phyloP scores from a whole-genome alignment of 202 grass and related monocot genomes.

The Carex arenaria region DNA sequence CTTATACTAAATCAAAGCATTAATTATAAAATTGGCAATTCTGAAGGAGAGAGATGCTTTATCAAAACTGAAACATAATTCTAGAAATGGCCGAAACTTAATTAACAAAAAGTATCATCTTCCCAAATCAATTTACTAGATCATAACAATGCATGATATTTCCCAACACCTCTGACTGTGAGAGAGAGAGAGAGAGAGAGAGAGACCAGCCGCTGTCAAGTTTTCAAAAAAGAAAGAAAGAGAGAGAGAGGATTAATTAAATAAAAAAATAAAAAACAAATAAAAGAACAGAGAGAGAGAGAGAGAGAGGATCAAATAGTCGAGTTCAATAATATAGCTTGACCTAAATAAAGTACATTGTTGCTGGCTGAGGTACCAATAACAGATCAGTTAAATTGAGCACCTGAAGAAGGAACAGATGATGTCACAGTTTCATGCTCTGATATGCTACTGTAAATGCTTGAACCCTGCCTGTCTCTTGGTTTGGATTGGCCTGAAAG shows the following conservation, averaged over 20 bases:
- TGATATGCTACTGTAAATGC: background rate
- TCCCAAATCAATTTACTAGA: background rate
- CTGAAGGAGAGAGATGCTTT: too few species aligned
- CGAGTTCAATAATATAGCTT: constrained; percentile 52
- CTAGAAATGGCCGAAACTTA: background rate
- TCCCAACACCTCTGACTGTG: background rate
- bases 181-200: background rate
- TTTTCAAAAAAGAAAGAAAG: too few species aligned
- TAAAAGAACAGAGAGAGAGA: too few species aligned
- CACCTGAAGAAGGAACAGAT: background rate
- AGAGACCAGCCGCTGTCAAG: too few species aligned
- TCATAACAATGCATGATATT: background rate
- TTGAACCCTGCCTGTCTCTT: background rate
- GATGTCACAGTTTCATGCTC: background rate
- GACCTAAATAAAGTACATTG: constrained; percentile 58
- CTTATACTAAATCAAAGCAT: too few species aligned
- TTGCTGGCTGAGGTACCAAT: constrained; percentile 23
- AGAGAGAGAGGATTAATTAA: too few species aligned
- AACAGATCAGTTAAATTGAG: background rate
- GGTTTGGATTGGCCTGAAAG: background rate
- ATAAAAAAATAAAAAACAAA: too few species aligned
- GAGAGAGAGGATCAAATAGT: constrained; percentile 20
- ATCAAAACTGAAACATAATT: background rate
- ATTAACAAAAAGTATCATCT: background rate
- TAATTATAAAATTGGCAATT: too few species aligned